These are phyloP conservation scores for Cercospora berteroae DNA, from an alignment of 2,329 filamentous ascomycete species.

Conservation along the genomic window DNA sequence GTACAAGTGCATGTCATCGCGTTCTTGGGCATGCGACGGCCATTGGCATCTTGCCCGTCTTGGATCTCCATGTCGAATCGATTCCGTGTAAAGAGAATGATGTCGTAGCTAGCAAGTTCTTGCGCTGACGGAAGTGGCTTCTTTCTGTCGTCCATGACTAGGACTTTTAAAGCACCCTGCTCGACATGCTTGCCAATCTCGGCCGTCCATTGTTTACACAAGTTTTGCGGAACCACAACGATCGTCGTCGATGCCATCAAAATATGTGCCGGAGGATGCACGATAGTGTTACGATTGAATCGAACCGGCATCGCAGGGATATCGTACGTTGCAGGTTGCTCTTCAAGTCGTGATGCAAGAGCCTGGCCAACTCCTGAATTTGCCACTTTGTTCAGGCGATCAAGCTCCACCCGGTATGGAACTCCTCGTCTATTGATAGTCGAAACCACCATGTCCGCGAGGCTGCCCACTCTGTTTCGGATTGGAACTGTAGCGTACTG, in stretches of 20 bases:
- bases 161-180: slow-evolving; percentile 55
- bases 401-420: slow-evolving; percentile 68
- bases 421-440: slow-evolving; percentile 64
- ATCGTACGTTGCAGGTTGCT: slow-evolving; percentile 39
- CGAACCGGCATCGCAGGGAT: slow-evolving; percentile 42
- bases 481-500: slow-evolving; percentile 51
- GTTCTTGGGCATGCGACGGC: slow-evolving; percentile 39
- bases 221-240: slow-evolving; percentile 77
- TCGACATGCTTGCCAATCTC: slow-evolving; percentile 78
- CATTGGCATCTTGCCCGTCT: slow-evolving; percentile 48
- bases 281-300: slow-evolving; percentile 43
- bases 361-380: slow-evolving; percentile 48
- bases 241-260: slow-evolving; percentile 68
- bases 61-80: slow-evolving; percentile 68
- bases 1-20: slow-evolving; percentile 39
- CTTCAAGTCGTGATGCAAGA: slow-evolving; percentile 56
- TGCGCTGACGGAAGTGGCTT: slow-evolving; percentile 57
- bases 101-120: slow-evolving; percentile 65
- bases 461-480: slow-evolving; percentile 55
- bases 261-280: slow-evolving; percentile 51
- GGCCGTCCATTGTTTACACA: slow-evolving; percentile 78
- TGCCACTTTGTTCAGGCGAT: slow-evolving; percentile 49
- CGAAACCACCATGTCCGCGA: slow-evolving; percentile 75
- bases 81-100: slow-evolving; percentile 73
- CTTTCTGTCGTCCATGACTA: slow-evolving; percentile 58